Percentiles rank a stretch among this genome's conserved stretches.
phyloP scores from a whole-genome alignment of 352 stramenopile species.

The Phytopythium cucurbitacearum region DNA sequence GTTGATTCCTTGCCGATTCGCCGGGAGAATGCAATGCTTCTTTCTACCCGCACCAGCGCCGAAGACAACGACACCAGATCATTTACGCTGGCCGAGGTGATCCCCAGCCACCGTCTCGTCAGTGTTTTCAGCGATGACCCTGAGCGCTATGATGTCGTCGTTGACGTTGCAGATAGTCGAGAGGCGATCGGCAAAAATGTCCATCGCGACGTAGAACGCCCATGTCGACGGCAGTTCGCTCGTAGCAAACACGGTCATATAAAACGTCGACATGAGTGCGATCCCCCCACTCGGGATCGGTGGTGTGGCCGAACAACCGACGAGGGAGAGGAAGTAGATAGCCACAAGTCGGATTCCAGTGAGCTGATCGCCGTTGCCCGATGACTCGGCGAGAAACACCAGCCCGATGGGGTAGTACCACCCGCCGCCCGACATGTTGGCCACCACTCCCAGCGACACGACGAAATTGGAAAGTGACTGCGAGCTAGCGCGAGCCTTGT shows the following conservation, averaged over 20 bases:
- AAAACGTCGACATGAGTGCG: slow-evolving; percentile 58
- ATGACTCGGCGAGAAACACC: slow-evolving; percentile 58
- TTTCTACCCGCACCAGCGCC: no score
- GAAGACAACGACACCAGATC: background rate
- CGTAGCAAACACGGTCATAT: slow-evolving; percentile 55
- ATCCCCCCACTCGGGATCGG: slow-evolving; percentile 52
- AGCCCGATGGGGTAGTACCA: slow-evolving; percentile 64
- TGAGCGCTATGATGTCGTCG: slow-evolving; percentile 75
- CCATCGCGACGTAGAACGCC: slow-evolving; percentile 51
- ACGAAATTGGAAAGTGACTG: slow-evolving; percentile 74
- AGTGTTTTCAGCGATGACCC: slow-evolving; percentile 68
- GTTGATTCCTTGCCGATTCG: no score
- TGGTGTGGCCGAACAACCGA: slow-evolving; percentile 45
- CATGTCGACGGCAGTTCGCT: slow-evolving; percentile 46
- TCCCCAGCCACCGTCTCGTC: slow-evolving; percentile 64
- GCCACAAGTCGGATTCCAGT: slow-evolving; percentile 35
- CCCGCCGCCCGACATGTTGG: slow-evolving; percentile 50
- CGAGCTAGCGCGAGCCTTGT: slow-evolving; percentile 57
- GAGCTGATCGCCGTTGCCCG: slow-evolving; percentile 47
- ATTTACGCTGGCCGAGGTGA: slow-evolving; percentile 43
- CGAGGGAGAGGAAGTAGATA: slow-evolving; percentile 51
- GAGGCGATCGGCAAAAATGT: slow-evolving; percentile 66
- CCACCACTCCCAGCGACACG: slow-evolving; percentile 59
- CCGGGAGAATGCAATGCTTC: no score
- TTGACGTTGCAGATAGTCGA: slow-evolving; percentile 74